These are phyloP conservation scores for Tuber umbilicatum DNA, from an alignment of 495 filamentous ascomycete species.

Conservation along the genomic window DNA sequence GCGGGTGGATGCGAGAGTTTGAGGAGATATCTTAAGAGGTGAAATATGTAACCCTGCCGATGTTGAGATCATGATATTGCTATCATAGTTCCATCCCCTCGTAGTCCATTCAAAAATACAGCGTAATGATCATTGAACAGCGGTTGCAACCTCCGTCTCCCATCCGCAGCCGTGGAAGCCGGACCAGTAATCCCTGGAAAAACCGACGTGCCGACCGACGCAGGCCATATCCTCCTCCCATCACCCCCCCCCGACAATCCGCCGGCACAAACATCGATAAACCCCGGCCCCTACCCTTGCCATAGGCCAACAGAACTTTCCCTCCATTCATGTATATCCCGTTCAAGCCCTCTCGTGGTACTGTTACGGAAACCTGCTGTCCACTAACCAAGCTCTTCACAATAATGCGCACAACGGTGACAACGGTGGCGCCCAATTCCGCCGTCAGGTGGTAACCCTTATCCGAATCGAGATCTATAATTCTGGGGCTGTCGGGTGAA, in stretches of 20 bases:
- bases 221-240: constrained; percentile 26
- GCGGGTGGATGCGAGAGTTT: constrained; percentile 18
- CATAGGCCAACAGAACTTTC: constrained; percentile 19
- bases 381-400: constrained; percentile 19
- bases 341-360: constrained; percentile 10
- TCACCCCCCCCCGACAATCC: constrained; percentile 11
- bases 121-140: constrained; percentile 30
- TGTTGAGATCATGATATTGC: constrained; percentile 11
- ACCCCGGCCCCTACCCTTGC: not conserved
- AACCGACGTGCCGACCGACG: constrained; percentile 15
- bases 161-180: not conserved
- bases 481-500: constrained; percentile 12
- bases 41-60: constrained; percentile 7
- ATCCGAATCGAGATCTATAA: constrained; percentile 15
- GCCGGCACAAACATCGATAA: constrained; percentile 20
- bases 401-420: constrained; percentile 8
- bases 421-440: constrained; percentile 12
- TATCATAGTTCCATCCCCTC: constrained; percentile 7
- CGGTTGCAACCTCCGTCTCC: constrained; percentile 16
- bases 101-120: constrained; percentile 21
- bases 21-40: constrained; percentile 17
- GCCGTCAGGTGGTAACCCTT: constrained; percentile 21
- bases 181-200: constrained; percentile 9
- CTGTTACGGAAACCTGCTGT: constrained; percentile 15
- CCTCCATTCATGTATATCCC: constrained; percentile 15